These are phyloP conservation scores for Bacidia gigantensis DNA, from an alignment of 495 filamentous ascomycete genomes.

Conservation along the genomic window DNA sequence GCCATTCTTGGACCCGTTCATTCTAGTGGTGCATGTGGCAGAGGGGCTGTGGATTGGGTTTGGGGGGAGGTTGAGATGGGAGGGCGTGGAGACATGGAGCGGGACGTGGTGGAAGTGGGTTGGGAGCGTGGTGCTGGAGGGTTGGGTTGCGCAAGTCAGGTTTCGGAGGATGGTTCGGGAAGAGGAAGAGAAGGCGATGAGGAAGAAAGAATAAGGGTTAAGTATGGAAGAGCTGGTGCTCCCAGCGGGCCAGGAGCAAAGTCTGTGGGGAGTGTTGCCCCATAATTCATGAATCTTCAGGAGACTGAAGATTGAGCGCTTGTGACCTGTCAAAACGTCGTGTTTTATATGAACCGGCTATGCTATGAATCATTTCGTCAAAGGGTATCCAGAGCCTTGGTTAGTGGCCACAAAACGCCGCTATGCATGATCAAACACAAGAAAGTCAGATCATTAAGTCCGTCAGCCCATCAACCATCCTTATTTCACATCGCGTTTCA, in stretches of 20 bases:
- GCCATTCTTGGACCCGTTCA: conserved; percentile 29
- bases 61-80: conserved; percentile 25
- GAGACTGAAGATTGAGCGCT: too few relatives aligned
- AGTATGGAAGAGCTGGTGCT: not conserved
- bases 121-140: conserved; percentile 44
- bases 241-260: too few relatives aligned
- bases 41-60: conserved; percentile 40
- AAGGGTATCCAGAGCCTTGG: too few relatives aligned
- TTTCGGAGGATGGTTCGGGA: conserved; percentile 42
- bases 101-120: conserved; percentile 51
- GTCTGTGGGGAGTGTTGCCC: too few relatives aligned
- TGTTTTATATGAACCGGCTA: too few relatives aligned
- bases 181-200: conserved; percentile 32
- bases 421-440: too few relatives aligned
- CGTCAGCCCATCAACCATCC: not conserved
- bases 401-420: too few relatives aligned
- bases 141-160: conserved; percentile 36
- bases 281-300: too few relatives aligned
- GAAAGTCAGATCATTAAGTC: not conserved
- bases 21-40: conserved; percentile 38
- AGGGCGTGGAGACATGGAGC: conserved; percentile 29
- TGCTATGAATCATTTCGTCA: too few relatives aligned
- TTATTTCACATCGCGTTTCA: not conserved
- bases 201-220: conserved; percentile 8
- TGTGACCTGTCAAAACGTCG: too few relatives aligned